phyloP scores from a whole-genome alignment of 306 rosid species.

The Pyrus bretschneideri region DNA sequence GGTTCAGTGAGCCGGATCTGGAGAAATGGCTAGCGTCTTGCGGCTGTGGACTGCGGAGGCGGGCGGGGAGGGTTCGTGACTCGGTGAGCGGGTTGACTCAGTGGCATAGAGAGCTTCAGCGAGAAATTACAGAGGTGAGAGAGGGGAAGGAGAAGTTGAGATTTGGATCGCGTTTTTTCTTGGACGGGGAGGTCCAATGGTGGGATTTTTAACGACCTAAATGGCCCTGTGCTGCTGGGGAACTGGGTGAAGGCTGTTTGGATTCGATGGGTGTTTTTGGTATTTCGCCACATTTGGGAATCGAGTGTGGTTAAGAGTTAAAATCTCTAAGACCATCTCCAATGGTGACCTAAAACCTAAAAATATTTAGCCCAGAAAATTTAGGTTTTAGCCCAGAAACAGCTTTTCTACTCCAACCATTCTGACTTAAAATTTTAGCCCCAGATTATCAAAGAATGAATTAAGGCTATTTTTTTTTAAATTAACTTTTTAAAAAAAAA shows the following conservation, averaged over 20 bases:
- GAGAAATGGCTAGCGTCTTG: conserved; percentile 12
- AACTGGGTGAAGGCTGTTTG: not conserved
- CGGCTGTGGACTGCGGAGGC: not conserved
- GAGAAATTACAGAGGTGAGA: not conserved
- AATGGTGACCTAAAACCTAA: no score
- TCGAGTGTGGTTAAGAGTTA: conserved; percentile 5
- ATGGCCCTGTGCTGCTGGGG: not conserved
- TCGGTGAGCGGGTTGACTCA: conserved; percentile 36
- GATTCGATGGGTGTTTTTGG: conserved; percentile 1
- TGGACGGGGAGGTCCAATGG: not conserved
- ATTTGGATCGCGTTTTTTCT: conserved; percentile 27
- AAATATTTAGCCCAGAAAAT: no score
- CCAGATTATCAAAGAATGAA: no score
- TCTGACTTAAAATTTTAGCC: no score
- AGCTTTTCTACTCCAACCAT: no score
- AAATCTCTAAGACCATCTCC: no score
- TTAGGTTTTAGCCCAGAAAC: no score
- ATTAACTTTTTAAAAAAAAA: no score
- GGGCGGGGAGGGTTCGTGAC: not conserved
- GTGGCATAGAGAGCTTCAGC: conserved; percentile 15
- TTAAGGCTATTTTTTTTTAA: no score
- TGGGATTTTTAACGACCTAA: not conserved
- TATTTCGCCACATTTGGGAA: conserved; percentile 4
- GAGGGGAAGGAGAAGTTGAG: conserved; percentile 14
- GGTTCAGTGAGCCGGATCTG: conserved; percentile 41